Percentiles rank a stretch among this genome's conserved stretches.
Evolutionary conservation across 805 yeast species (phyloP).

Genomic region (Kodamaea restingae): DNA sequence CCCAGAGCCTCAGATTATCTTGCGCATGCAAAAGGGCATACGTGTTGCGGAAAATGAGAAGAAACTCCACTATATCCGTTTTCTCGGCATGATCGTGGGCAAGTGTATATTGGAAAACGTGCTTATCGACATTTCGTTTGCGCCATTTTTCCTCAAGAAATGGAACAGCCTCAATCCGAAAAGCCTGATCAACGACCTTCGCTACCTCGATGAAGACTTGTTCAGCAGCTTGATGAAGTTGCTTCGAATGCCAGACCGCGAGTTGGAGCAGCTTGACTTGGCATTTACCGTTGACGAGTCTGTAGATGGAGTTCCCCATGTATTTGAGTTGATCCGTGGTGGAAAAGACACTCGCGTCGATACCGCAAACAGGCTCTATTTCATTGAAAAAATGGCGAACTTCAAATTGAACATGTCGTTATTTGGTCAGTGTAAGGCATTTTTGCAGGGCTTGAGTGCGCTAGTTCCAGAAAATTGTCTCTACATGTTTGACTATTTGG

Average conservation of each 20-base stretch:
- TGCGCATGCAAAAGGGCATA: constrained; percentile 28
- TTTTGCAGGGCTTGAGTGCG: constrained; percentile 66
- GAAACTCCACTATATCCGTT: constrained; percentile 40
- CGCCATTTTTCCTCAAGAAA: constrained; percentile 75
- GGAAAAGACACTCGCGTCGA: constrained; percentile 61
- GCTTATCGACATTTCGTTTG: constrained; percentile 76
- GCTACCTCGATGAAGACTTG: constrained; percentile 63
- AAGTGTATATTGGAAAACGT: constrained; percentile 84
- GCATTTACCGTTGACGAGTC: constrained; percentile 61
- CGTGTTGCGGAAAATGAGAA: constrained; percentile 26
- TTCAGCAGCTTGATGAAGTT: constrained; percentile 63
- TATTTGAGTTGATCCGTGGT: constrained; percentile 51
- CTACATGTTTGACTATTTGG: constrained; percentile 77
- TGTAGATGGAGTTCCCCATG: constrained; percentile 32
- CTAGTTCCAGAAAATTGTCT: constrained; percentile 75
- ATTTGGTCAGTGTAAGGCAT: constrained; percentile 54
- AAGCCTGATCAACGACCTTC: constrained; percentile 75
- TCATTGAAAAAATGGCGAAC: constrained; percentile 72
- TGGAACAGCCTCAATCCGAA: constrained; percentile 51
- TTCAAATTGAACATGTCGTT: constrained; percentile 68
- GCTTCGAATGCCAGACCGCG: constrained; percentile 49
- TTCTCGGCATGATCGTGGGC: constrained; percentile 81
- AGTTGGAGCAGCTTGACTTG: constrained; percentile 56
- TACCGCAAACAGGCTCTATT: constrained; percentile 58
- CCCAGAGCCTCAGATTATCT: constrained; percentile 60